These are phyloP conservation scores for Vitis rupestris DNA, from an alignment of 164 flowering plant genomes.

Conservation along the genomic window DNA sequence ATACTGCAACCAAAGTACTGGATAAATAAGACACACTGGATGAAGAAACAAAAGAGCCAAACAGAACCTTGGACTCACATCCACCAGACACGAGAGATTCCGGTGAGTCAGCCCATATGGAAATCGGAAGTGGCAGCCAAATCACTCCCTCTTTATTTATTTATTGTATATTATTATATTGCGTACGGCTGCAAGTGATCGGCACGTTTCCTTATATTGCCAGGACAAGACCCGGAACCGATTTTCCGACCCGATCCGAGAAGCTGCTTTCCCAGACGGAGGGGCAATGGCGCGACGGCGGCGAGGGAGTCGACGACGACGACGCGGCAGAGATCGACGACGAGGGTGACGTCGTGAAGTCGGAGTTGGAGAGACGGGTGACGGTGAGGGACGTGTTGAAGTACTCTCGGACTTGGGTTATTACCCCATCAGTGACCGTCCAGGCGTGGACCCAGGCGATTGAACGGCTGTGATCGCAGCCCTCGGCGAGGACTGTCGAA, in stretches of 20 bases:
- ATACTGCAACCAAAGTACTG: too few relatives aligned
- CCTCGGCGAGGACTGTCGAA: constrained; percentile 64
- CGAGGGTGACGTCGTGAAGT: constrained; percentile 15
- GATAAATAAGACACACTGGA: too few relatives aligned
- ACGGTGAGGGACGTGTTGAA: constrained; percentile 80
- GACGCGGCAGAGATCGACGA: constrained; percentile 5
- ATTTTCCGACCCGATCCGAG: constrained; percentile 53
- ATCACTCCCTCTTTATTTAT: constrained; percentile 1
- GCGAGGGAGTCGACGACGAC: constrained; percentile 10
- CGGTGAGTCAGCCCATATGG: background rate
- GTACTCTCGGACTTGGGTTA: constrained; percentile 78
- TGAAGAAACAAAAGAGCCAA: too few relatives aligned
- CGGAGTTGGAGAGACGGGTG: constrained; percentile 33
- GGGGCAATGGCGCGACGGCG: constrained; percentile 35
- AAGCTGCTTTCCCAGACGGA: constrained; percentile 76
- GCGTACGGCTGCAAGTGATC: constrained; percentile 15
- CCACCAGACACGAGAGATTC: too few relatives aligned
- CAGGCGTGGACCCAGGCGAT: constrained; percentile 85
- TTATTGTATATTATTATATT: background rate
- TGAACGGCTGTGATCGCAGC: constrained; percentile 42
- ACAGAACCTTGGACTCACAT: too few relatives aligned
- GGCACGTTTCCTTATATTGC: constrained; percentile 32
- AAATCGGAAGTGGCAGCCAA: background rate
- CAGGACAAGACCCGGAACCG: constrained; percentile 81
- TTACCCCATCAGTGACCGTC: constrained; percentile 71